Conservation (phyloP, 2,329 filamentous ascomycete genomes). For the Fusarium napiforme region DNA sequence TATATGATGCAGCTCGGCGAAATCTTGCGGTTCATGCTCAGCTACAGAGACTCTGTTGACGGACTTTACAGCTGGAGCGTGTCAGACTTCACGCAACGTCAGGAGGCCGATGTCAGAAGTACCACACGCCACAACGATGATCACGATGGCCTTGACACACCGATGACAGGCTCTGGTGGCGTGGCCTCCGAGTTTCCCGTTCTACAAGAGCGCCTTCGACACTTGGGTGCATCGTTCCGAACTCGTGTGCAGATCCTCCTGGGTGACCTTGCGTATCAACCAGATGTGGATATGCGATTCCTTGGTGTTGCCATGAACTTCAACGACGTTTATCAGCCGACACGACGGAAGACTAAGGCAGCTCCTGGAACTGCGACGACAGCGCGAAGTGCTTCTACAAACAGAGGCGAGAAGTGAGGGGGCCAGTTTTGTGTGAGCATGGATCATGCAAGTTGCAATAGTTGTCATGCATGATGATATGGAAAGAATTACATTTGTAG, state of each 20-base stretch:
- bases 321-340: constrained; percentile 92
- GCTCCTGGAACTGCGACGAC: constrained; percentile 37
- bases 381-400: constrained; percentile 35
- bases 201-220: constrained; percentile 76
- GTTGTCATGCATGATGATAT: constrained; percentile 7
- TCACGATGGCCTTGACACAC: constrained; percentile 32
- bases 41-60: constrained; percentile 92
- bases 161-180: constrained; percentile 57
- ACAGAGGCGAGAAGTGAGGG: constrained; percentile 42
- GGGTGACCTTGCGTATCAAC: constrained; percentile 91
- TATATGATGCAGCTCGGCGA: constrained; percentile 94
- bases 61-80: constrained; percentile 95
- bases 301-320: constrained; percentile 98
- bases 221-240: constrained; percentile 80
- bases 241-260: constrained; percentile 82
- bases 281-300: constrained; percentile 95
- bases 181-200: constrained; percentile 76
- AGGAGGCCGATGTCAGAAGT: constrained; percentile 82
- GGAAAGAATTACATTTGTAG: neutral
- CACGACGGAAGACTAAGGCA: constrained; percentile 69
- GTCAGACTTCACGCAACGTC: constrained; percentile 90
- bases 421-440: constrained; percentile 6
- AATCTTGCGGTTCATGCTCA: constrained; percentile 91
- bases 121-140: constrained; percentile 61
- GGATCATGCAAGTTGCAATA: neutral